Evolutionary conservation across 2,329 filamentous ascomycete genomes (phyloP), one percentile per base, ranked within the genome.

Genomic region (Pleurostoma richardsiae): DNA sequence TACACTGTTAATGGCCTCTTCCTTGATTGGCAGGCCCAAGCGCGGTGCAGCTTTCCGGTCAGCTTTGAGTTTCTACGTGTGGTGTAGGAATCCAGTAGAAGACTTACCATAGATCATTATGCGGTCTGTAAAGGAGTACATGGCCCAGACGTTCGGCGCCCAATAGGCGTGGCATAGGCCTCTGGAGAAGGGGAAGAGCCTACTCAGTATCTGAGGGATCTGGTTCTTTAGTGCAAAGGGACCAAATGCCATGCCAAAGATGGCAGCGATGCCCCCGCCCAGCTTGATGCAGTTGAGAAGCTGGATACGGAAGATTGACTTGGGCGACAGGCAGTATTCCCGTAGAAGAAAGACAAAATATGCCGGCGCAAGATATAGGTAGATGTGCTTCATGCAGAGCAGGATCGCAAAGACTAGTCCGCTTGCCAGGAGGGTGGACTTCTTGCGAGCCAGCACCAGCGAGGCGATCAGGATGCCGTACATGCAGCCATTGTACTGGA

Each of bases 401-500:
- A 99, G 72, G 1, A 79, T 77, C 3, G 92, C 91, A 65, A 97
- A 99, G 5, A 90, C 67, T 2, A 95, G 71, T 0, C 90, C 94
- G 56, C 90, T 94, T 41, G 75, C 72, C 10, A 97, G 76, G 31
- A 94, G 73, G 0, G 87, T 87, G 3, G 85, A 85, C 59, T 80
- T 82, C 56, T 85, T 82, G 43, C 89, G 83, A 5, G 90, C 90
- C 49, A 95, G 71, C 2, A 95, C 86, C 42, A 99, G 77, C 3
- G 94, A 97, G 45, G 92, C 75, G 36, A 97, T 80, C 43, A 99
- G 74, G 40, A 97, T 73, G 36, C 94, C 94, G 64, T 97, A 99
- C 69, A 99, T 82, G 69, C 91, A 90, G 39, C 94, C 92, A 71
- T 99, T 99, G 73, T 99, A 99, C 73, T 99, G 94, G 66, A 99